phyloP scores from a whole-genome alignment of 2,329 filamentous ascomycete genomes.

The Fusarium ramigenum region DNA sequence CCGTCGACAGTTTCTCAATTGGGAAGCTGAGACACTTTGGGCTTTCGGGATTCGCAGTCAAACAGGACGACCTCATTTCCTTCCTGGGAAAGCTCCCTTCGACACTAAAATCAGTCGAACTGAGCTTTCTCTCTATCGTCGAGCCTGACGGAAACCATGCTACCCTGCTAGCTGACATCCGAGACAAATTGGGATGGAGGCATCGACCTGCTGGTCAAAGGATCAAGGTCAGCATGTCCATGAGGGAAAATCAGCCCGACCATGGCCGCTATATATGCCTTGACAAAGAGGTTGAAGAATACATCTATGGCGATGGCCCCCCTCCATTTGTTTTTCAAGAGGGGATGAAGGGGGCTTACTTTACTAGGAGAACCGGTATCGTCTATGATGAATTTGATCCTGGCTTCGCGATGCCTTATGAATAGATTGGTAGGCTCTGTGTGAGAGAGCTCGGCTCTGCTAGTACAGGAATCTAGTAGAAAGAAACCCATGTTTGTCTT shows the following conservation, averaged over 20 bases:
- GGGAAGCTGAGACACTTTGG: slow-evolving; percentile 4
- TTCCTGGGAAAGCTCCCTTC: neutral
- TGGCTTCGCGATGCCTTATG: neutral
- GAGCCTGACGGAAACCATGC: too few species aligned
- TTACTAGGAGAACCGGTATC: too few species aligned
- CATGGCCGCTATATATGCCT: neutral
- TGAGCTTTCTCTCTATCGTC: too few species aligned
- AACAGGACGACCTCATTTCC: neutral
- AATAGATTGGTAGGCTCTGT: neutral
- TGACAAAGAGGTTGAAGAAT: slow-evolving; percentile 1
- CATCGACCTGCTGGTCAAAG: neutral
- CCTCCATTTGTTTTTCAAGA: neutral
- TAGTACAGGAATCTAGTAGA: too few species aligned
- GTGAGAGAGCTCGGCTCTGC: neutral
- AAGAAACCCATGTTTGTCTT: too few species aligned
- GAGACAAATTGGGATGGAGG: slow-evolving; percentile 7
- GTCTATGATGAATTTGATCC: neutral
- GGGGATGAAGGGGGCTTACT: neutral
- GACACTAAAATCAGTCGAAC: neutral
- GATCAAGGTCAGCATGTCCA: neutral
- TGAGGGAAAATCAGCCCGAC: neutral
- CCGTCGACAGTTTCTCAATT: fast-evolving
- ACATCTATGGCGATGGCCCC: slow-evolving; percentile 9
- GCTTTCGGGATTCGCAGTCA: neutral
- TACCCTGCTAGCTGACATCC: neutral